Evolutionary conservation across 2,329 filamentous ascomycete species (phyloP), one percentile per base, ranked within the genome.

Genomic region (Dactylonectria macrodidyma): DNA sequence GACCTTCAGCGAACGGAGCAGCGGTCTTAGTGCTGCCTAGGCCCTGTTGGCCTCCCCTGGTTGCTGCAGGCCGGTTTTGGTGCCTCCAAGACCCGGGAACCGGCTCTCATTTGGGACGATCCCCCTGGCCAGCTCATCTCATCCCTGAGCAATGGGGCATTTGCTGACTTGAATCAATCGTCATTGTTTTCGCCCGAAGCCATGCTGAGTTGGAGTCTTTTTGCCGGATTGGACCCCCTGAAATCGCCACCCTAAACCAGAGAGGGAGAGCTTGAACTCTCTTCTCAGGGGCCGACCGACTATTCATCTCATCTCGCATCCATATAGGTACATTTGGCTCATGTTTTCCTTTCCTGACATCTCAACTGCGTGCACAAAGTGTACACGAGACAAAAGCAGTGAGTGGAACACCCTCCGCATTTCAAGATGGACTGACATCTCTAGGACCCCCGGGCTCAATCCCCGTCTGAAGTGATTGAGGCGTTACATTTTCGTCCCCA

Each of bases 51-150:
- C 56, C 50, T 46, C 52, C 52, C 52, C 19, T 19, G 19, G 60
- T 51, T 55, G 33, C 6, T 33, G n/a, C 7, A 38, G 52, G 14
- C 34, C 34, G 47, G 47, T 36, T 48, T 41, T 19, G 34, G 22
- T 19, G 34, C n/a, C 34, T 54, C 59, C 52, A 38, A 16, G 54
- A 52, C 59, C 64, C 48, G 59, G 64, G 22, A 55, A 41, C 59
- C 54, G 54, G 59, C 34, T 34, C 54, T 54, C 38, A 54, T 19
- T 62, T 58, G 44, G 64, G 54, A 47, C 38, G 38, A 34, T 2
- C 12, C 47, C 58, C 64, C 64, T 58, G 48, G 38, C 26, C 54
- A 54, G 48, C 54, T 62, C 64, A 66, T 62, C 41, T 59, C 36
- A 48, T 62, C 47, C 52, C 47, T 62, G 47, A 46, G 4, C n/a